phyloP scores from a whole-genome alignment of 2,329 filamentous ascomycete species.

The Fusarium nygamai region DNA sequence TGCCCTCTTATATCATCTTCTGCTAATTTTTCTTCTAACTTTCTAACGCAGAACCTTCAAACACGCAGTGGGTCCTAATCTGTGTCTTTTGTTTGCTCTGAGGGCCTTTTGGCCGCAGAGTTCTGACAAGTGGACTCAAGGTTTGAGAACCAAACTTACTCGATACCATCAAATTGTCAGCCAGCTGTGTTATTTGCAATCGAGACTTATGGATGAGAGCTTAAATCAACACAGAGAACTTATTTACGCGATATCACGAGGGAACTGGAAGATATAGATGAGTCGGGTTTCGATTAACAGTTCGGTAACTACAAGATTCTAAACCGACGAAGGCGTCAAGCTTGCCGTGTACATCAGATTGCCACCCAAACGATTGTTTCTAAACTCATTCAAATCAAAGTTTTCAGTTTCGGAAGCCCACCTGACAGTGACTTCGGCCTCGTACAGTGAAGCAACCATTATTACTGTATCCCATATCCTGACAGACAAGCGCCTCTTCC shows the following conservation, averaged over 20 bases:
- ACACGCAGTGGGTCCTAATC: background rate
- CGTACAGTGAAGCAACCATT: background rate
- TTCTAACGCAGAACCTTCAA: background rate
- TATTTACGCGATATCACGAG: background rate
- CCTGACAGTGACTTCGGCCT: background rate
- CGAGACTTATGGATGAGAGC: background rate
- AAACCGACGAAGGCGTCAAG: no score
- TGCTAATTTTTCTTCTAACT: background rate
- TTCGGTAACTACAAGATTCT: fast-evolving
- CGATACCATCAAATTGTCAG: background rate
- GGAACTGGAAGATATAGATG: background rate
- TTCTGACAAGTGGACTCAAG: background rate
- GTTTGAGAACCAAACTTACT: background rate
- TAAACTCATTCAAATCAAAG: background rate
- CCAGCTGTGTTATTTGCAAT: background rate
- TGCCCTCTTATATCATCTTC: background rate
- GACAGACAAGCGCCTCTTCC: no score
- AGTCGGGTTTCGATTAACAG: background rate
- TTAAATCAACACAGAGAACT: background rate
- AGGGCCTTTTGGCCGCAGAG: background rate
- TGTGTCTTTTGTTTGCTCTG: no score
- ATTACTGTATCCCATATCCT: background rate
- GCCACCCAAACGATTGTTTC: background rate
- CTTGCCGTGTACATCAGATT: background rate
- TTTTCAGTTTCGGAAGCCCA: background rate